Evolutionary conservation across 371 early-diverging fungal genomes (phyloP), one percentile per base, ranked within the genome.

Genomic region (Chytridium lagenaria): DNA sequence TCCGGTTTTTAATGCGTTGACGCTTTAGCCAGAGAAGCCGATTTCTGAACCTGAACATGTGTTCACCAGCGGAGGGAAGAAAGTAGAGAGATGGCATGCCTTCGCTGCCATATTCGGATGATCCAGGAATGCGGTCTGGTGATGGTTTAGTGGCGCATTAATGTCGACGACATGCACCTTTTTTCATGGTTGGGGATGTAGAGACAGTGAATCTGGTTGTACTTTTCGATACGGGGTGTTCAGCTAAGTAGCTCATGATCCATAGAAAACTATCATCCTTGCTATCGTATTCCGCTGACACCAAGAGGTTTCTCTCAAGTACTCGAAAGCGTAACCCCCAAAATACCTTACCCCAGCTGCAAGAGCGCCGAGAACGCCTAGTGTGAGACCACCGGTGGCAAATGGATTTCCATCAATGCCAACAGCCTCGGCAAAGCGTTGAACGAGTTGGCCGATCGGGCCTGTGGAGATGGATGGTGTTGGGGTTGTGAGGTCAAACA

Each of bases 1-100:
- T 0, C 81, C 84, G 0, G 83, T 84, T 57, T 64, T 83, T 74
- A 59, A 85, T 79, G 52, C 84, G 82, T 70, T 77, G 84, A 64
- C 84, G 78, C 37, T 69, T 73, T 40, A 90, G 76, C 90, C 90
- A 88, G 1, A 91, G 59, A 40, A 89, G 52, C 2, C 89, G 81
- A 28, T 82, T 83, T 49, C 80, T 80, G 78, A 85, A 89, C 71
- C 80, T 86, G 66, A 90, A 88, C 33, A 90, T 77, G 70, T 90
- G 90, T 12, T 67, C 84, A 85, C 89, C 89, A 28, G 87, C 87
- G 1, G 91, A 84, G 0, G 91, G 90, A 40, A 90, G 74, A 71
- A 89, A 90, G 68, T 88, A 89, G 1, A 88, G 82, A 1, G 86
- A 83, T 1, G 88, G 84, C 7, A 85, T 49, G 31, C n/a, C n/a